Evolutionary conservation across 352 stramenopile species (phyloP).

Genomic region (Phytophthora vignae): DNA sequence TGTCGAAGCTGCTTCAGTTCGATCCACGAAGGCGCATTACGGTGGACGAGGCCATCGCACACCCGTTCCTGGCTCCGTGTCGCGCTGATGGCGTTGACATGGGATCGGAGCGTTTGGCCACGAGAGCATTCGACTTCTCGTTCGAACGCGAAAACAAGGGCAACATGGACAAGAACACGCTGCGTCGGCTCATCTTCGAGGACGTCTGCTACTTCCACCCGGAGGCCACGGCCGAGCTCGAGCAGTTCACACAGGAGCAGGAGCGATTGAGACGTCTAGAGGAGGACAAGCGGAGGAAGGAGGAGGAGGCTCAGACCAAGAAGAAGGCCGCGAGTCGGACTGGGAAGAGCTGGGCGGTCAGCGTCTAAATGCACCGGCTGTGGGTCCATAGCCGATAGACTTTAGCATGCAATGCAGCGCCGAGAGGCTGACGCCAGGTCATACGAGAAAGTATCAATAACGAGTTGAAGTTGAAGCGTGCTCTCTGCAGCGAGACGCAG

Average conservation of each 20-base stretch:
- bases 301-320: conserved; percentile 30
- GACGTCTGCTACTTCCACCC: conserved; percentile 89
- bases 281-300: conserved; percentile 32
- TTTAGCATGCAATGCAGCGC: conserved; percentile 23
- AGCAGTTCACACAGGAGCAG: conserved; percentile 59
- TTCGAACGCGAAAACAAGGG: conserved; percentile 76
- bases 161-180: conserved; percentile 78
- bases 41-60: conserved; percentile 77
- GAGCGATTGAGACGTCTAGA: conserved; percentile 45
- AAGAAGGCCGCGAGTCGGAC: conserved; percentile 3
- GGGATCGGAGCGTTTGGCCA: conserved; percentile 44
- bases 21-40: conserved; percentile 84
- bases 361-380: conserved; percentile 16
- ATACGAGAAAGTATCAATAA: conserved; percentile 26
- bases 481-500: conserved; percentile 5
- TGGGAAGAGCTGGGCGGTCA: conserved; percentile 37
- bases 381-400: background rate
- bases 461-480: conserved; percentile 16
- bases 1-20: conserved; percentile 89
- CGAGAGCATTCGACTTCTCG: conserved; percentile 78
- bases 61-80: conserved; percentile 81
- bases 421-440: conserved; percentile 17
- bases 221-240: conserved; percentile 67
- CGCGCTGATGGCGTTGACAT: conserved; percentile 58
- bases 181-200: conserved; percentile 85